phyloP scores from a whole-genome alignment of 2,329 filamentous ascomycete species.

The Orbilia javanica region DNA sequence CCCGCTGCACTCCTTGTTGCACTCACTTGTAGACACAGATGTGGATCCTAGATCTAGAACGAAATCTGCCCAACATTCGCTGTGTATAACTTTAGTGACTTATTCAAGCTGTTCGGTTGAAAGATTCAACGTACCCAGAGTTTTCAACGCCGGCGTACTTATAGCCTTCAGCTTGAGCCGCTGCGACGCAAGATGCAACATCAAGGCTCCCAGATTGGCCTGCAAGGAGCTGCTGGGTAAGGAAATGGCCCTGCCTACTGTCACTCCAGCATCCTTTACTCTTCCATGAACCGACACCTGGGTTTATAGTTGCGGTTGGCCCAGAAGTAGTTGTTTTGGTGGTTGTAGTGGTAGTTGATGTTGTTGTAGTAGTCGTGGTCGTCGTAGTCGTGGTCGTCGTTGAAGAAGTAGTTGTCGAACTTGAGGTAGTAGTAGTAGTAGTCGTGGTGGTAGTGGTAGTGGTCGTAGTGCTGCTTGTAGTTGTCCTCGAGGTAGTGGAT shows the following conservation, averaged over 20 bases:
- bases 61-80: constrained; percentile 37
- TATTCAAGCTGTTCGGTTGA: not conserved
- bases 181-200: constrained; percentile 26
- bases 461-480: not conserved
- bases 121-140: constrained; percentile 12
- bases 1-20: constrained; percentile 21
- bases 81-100: not conserved
- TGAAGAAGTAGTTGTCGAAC: not conserved
- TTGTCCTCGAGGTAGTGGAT: not conserved
- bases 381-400: not conserved
- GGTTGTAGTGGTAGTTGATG: constrained; percentile 5
- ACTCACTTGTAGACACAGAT: constrained; percentile 3
- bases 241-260: constrained; percentile 1
- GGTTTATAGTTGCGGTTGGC: constrained; percentile 24
- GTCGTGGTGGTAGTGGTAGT: not conserved
- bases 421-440: not conserved
- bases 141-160: constrained; percentile 37
- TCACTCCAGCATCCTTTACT: constrained; percentile 26
- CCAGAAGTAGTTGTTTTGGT: constrained; percentile 9
- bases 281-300: constrained; percentile 14
- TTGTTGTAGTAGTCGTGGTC: not conserved
- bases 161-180: constrained; percentile 21
- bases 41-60: constrained; percentile 14
- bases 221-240: constrained; percentile 25
- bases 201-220: constrained; percentile 20